Evolutionary conservation across 208 protist species (phyloP).

Genomic region (Crithidia fasciculata): DNA sequence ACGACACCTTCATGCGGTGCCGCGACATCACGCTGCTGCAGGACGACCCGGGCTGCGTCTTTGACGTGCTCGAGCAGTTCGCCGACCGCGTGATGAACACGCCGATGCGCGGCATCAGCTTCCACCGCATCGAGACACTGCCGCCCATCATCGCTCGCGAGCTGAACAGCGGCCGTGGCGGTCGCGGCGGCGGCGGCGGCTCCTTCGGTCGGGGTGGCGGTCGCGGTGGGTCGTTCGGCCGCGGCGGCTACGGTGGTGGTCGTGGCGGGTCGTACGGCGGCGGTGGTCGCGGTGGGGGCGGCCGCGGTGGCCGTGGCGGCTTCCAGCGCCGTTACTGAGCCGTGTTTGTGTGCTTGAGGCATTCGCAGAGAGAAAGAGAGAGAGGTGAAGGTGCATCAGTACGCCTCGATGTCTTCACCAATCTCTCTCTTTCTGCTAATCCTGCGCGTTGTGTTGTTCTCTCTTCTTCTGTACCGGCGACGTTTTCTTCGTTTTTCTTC

Average conservation of each 20-base stretch:
- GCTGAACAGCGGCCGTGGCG: conserved; percentile 55
- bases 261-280: conserved; percentile 15
- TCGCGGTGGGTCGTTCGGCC: conserved; percentile 15
- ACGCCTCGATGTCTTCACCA: too few species aligned
- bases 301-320: conserved; percentile 32
- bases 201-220: conserved; percentile 23
- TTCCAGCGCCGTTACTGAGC: conserved; percentile 33
- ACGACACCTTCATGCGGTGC: conserved; percentile 81
- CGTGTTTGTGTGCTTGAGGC: neutral
- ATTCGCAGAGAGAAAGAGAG: neutral
- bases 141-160: conserved; percentile 87
- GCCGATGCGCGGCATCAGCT: conserved; percentile 70
- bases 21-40: conserved; percentile 88
- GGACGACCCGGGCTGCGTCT: conserved; percentile 86
- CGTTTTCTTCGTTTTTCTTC: neutral
- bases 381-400: too few species aligned
- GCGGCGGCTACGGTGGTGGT: conserved; percentile 28
- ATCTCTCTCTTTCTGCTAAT: too few species aligned
- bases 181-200: conserved; percentile 35
- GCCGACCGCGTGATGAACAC: conserved; percentile 59
- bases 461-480: neutral
- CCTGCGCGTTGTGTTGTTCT: too few species aligned
- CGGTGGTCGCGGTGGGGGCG: conserved; percentile 18
- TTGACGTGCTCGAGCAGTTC: conserved; percentile 85
- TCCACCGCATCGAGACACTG: conserved; percentile 76